Percentiles rank a stretch among this genome's conserved stretches.
Evolutionary conservation across 345 rosid species (phyloP).

Genomic region (Eucalyptus marginata): DNA sequence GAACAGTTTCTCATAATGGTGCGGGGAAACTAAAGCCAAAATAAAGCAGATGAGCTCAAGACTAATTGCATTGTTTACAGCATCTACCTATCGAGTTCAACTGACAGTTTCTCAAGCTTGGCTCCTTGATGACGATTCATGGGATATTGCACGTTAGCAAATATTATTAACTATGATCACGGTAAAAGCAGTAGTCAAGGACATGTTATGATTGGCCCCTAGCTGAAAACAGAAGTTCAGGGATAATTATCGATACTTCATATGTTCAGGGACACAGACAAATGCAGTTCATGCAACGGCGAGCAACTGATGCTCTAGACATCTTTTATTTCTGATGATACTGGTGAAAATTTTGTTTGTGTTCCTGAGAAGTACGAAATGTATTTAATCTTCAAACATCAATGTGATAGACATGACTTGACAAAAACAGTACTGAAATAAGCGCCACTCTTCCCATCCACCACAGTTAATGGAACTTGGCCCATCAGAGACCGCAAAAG

Average conservation of each 20-base stretch:
- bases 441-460: neutral
- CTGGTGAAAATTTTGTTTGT: rapidly evolving
- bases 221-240: neutral
- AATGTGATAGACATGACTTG: neutral
- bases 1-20: neutral
- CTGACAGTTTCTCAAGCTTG: neutral
- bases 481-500: neutral
- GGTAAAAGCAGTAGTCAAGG: neutral
- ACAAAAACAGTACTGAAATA: neutral
- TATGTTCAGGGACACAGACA: neutral
- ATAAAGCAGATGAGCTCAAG: neutral
- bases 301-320: neutral
- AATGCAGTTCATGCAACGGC: neutral
- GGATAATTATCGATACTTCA: neutral
- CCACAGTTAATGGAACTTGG: neutral
- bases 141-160: neutral
- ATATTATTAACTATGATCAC: neutral
- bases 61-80: neutral
- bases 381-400: neutral
- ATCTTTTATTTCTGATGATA: neutral
- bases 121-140: neutral
- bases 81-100: neutral
- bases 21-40: neutral
- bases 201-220: neutral
- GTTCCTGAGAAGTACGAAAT: neutral